Evolutionary conservation across 768 basidiomycete species (phyloP).

Genomic region (Boletus pseudo-olivaceus): DNA sequence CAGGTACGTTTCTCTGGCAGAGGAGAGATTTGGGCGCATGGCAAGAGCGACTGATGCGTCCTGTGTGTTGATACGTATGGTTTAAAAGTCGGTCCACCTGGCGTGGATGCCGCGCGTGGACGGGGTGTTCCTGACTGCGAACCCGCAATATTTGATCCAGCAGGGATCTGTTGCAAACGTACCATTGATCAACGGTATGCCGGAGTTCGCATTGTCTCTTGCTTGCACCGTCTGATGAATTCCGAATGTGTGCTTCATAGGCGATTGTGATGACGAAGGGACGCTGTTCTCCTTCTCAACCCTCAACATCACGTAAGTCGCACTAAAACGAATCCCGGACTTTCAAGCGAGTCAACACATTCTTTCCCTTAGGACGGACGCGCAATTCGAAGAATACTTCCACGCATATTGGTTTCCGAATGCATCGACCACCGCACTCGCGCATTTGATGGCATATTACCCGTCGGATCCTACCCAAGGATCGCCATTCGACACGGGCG

Average conservation of each 20-base stretch:
- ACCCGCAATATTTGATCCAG: slow-evolving; percentile 31
- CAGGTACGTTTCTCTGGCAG: slow-evolving; percentile 20
- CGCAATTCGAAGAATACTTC: slow-evolving; percentile 32
- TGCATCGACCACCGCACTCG: slow-evolving; percentile 20
- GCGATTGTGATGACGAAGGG: slow-evolving; percentile 42
- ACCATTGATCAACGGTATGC: slow-evolving; percentile 9
- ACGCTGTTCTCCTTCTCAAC: slow-evolving; percentile 45
- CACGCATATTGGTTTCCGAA: slow-evolving; percentile 28
- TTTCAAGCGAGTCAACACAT: background rate
- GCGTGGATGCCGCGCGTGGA: slow-evolving; percentile 40
- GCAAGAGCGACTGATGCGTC: background rate
- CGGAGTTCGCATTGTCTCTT: background rate
- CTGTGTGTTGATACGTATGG: background rate
- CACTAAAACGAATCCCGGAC: background rate
- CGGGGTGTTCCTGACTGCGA: slow-evolving; percentile 34
- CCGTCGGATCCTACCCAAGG: slow-evolving; percentile 41
- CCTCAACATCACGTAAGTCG: slow-evolving; percentile 45
- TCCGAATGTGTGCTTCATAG: slow-evolving; percentile 8
- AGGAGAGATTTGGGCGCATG: background rate
- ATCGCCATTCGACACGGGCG: slow-evolving; percentile 51
- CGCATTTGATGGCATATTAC: slow-evolving; percentile 32
- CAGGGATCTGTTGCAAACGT: slow-evolving; percentile 34
- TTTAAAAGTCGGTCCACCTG: slow-evolving; percentile 22
- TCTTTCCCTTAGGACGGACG: slow-evolving; percentile 15
- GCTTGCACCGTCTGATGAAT: background rate